Base-by-base conservation (phyloP, 257 asterid genomes). In the Forsythia suspensa region DNA sequence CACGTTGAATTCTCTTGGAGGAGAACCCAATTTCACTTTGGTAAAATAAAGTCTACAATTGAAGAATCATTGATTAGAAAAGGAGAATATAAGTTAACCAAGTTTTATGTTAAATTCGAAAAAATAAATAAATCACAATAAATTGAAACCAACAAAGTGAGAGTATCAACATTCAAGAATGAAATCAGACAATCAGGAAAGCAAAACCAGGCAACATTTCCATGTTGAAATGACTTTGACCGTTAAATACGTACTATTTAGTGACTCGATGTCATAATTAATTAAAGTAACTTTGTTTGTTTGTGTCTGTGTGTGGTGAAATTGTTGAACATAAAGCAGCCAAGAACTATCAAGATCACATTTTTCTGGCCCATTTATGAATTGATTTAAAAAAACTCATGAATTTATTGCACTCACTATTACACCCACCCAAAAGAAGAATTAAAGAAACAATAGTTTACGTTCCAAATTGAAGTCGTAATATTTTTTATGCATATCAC, bases 1-100 rank as follows among this genome's bases (percentile, higher is more conserved):
- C 84, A 95, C 99, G 57, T 89, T 93, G 87, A 89, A 93, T 66
- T 93, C 99, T 72, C 83, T 86, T 3, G 99, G 98, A 29, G 98
- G 97, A 86, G 97, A 83, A 72, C 99, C 99, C 84, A 93, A 80
- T 87, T 89, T 88, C 77, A 95, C 97, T 85, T 86, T 95, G 8
- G 98, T 93, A 76, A 84, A 95, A 83, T 95, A 95, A 81, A 95
- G 97, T 76, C 99, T 95, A 82, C 74, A 76, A 68, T 44, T 15
- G 57, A 75, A 85, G 59, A 61, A 71, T 63, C 80, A 67, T 70
- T 71, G 18, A 13, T 38, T 77, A 79, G 52, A 75, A 37, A 70
- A 61, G 48, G n/a, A 81, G 42, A 73, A 77, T 18, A 11, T 66
- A 76, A 39, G 16, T 5, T 13, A 15, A 39, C 34, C 15, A 75